A percentile compares a stretch with the other conserved stretches of the same genome.
phyloP scores from a whole-genome alignment of 495 filamentous ascomycete genomes.

The Daldinia bambusicola region DNA sequence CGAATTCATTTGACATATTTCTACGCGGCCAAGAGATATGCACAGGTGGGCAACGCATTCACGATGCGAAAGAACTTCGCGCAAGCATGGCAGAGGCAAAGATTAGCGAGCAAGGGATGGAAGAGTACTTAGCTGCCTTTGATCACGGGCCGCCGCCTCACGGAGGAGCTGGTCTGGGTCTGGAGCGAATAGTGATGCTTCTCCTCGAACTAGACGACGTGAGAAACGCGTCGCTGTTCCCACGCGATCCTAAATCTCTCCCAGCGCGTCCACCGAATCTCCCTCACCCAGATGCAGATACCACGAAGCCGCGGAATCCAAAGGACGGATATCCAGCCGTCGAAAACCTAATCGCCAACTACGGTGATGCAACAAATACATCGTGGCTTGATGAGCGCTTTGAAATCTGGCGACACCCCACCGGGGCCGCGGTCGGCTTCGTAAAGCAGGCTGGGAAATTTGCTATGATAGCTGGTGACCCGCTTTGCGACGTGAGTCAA shows the following conservation, averaged over 20 bases:
- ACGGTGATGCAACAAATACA: slow-evolving; percentile 77
- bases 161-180: slow-evolving; percentile 78
- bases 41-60: slow-evolving; percentile 81
- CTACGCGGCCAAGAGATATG: slow-evolving; percentile 84
- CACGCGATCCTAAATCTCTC: slow-evolving; percentile 74
- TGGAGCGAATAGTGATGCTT: slow-evolving; percentile 81
- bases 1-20: slow-evolving; percentile 87
- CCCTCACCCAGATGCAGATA: slow-evolving; percentile 73
- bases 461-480: slow-evolving; percentile 73
- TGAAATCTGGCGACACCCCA: slow-evolving; percentile 73
- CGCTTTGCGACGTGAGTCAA: slow-evolving; percentile 70
- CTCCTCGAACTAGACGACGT: slow-evolving; percentile 79
- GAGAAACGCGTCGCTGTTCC: slow-evolving; percentile 75
- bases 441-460: slow-evolving; percentile 65
- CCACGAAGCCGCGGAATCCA: slow-evolving; percentile 58
- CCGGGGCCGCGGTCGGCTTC: slow-evolving; percentile 73
- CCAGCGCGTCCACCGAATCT: slow-evolving; percentile 66
- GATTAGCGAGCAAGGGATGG: slow-evolving; percentile 71
- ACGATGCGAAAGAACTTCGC: slow-evolving; percentile 74
- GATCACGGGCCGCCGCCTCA: slow-evolving; percentile 80
- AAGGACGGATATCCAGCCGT: slow-evolving; percentile 65
- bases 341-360: slow-evolving; percentile 76
- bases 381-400: slow-evolving; percentile 78
- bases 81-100: slow-evolving; percentile 73
- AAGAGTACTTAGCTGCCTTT: slow-evolving; percentile 81